Evolutionary conservation across 2,329 filamentous ascomycete species (phyloP), one percentile per base, ranked within the genome.

Genomic region (Penicillium aurantiogriseum): DNA sequence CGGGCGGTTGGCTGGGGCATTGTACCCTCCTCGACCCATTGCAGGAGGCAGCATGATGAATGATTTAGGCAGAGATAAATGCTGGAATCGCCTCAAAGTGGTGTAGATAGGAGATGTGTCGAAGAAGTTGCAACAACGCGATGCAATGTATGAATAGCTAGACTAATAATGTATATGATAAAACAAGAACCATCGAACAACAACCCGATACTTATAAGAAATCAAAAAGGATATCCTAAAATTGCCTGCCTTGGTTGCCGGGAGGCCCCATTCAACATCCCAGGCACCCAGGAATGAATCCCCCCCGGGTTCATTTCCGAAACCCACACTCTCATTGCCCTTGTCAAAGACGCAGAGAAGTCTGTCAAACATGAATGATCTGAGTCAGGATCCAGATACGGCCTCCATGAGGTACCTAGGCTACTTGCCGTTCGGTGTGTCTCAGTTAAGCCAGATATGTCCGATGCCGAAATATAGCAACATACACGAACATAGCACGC

Each of bases 1-100:
- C 44, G 51, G n/a, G 44, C 50, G 11, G 50, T 48, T 51, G 52
- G 50, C 47, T 23, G 62, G 52, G 13, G 49, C 49, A 66, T 76
- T 75, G 63, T 75, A 75, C 43, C 72, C 74, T 39, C 74, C 74
- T 60, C 76, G 71, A 48, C 75, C 76, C 72, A 75, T 75, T 59
- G 53, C 62, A 51, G 47, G 23, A 38, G 45, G 31, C 21, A 42
- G 11, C 11, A n/a, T 39, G 23, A 31, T n/a, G 35, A 49, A 33
- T 39, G 25, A 42, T 19, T 33, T 40, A 49, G 43, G 42, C 51
- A 29, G 39, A 42, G 27, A 13, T 23, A 40, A 35, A 3, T 23
- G 29, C 8, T 23, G 15, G 11, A 6, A 17, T 21, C 9, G 40
- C 15, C 27, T 33, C 5, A 5, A 35, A 35, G 33, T 25, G 13